Percentiles rank a stretch among this genome's conserved stretches.
phyloP scores from a whole-genome alignment of 768 basidiomycete genomes.

The Dacryopinax spathularia region DNA sequence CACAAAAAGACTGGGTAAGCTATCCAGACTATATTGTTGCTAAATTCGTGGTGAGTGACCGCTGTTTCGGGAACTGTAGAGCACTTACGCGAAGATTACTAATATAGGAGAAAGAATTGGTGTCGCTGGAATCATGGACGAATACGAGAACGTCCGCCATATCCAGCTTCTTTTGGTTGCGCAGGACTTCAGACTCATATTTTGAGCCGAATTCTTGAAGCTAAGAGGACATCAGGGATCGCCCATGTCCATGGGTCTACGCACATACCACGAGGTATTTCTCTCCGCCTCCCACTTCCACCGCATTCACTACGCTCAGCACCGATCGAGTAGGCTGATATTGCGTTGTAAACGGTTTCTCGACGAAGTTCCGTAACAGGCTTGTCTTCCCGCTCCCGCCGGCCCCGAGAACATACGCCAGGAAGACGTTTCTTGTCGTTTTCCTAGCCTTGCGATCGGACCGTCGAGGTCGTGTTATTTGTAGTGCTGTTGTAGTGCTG shows the following conservation, averaged over 20 bases:
- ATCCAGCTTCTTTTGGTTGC: constrained; percentile 82
- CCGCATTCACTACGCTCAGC: constrained; percentile 84
- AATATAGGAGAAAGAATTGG: constrained; percentile 97
- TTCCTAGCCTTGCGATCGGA: constrained; percentile 76
- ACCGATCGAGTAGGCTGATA: constrained; percentile 86
- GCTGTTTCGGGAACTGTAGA: not conserved
- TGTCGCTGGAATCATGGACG: constrained; percentile 94
- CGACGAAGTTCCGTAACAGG: constrained; percentile 68
- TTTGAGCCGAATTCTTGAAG: constrained; percentile 94
- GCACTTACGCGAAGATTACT: constrained; percentile 78
- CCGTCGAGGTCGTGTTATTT: constrained; percentile 71
- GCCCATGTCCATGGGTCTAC: not conserved
- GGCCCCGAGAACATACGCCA: constrained; percentile 87
- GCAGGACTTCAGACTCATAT: constrained; percentile 80
- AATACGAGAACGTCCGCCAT: constrained; percentile 88
- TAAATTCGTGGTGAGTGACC: constrained; percentile 22
- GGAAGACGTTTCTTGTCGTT: constrained; percentile 78
- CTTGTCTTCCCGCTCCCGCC: constrained; percentile 93
- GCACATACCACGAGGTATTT: constrained; percentile 85
- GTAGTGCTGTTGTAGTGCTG: constrained; percentile 57
- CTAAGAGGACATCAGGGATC: constrained; percentile 28
- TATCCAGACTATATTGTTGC: constrained; percentile 95
- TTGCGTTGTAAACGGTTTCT: constrained; percentile 54
- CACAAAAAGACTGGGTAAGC: constrained; percentile 90
- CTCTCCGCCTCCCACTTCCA: constrained; percentile 87